These are phyloP conservation scores for Citrus glauca DNA, from an alignment of 345 rosid genomes.

Conservation along the genomic window DNA sequence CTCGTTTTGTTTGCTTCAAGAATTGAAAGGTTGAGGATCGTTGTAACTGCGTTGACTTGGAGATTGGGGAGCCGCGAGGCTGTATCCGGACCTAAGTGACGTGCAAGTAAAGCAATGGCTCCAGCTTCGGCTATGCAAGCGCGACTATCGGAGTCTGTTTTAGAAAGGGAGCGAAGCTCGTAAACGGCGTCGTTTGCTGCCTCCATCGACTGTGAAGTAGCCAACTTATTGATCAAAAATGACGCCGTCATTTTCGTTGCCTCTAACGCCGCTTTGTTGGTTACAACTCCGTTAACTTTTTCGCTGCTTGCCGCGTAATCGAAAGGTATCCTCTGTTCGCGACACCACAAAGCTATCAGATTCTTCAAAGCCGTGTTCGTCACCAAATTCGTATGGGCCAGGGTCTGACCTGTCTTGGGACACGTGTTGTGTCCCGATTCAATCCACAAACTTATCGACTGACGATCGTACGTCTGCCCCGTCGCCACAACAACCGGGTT, in stretches of 20 bases:
- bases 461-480: conserved; percentile 91
- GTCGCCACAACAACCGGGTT: conserved; percentile 85
- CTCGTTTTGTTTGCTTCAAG: conserved; percentile 67
- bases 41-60: conserved; percentile 79
- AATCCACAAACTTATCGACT: conserved; percentile 64
- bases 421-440: conserved; percentile 87
- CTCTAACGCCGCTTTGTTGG: conserved; percentile 53
- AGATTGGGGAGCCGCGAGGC: conserved; percentile 43
- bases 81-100: conserved; percentile 52
- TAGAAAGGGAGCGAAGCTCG: conserved; percentile 76
- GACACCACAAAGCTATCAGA: conserved; percentile 81
- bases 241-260: conserved; percentile 75
- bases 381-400: conserved; percentile 61
- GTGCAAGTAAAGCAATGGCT: conserved; percentile 56
- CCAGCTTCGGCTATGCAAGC: conserved; percentile 78
- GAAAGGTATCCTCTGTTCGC: conserved; percentile 69
- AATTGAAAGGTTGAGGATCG: conserved; percentile 79
- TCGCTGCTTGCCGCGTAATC: conserved; percentile 32
- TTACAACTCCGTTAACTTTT: conserved; percentile 12
- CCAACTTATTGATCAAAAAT: conserved; percentile 57
- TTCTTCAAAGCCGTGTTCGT: conserved; percentile 70
- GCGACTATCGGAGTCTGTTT: conserved; percentile 66
- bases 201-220: conserved; percentile 28
- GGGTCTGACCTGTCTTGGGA: conserved; percentile 84
- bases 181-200: conserved; percentile 45